Base-by-base conservation (phyloP, 352 stramenopile species). In the Discostella stelligera region DNA sequence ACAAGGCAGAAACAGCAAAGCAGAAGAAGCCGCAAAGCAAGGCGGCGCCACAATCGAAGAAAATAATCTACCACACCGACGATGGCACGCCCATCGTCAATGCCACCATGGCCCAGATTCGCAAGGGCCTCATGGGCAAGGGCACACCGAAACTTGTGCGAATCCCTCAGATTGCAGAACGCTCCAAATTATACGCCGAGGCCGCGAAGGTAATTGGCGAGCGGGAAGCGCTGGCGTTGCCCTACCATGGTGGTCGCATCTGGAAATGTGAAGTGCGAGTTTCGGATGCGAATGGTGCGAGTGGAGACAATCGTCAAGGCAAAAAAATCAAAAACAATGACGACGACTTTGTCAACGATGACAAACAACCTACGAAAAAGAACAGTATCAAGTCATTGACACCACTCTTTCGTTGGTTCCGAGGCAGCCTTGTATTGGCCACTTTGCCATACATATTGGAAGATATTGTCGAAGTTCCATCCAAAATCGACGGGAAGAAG, bases 381-480 rank as follows among this genome's bases (percentile, higher is more conserved):
- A 62, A 39, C 9, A 78, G 68, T 23, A 61, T 55, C 44, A 56
- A 67, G 6, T 64, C 62, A 18, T 41, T 59, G 6, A 82, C 78
- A 2, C 67, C 84, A n/a, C 74, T 91, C 11, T 93, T 90, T 74
- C 69, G 84, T 20, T 87, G 74, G 64, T 90, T 77, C 59, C 73
- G 81, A 53, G 77, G 82, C 30, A 69, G 68, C 44, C 71, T 82
- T 6, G 56, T 77, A 71, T 46, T 84, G 18, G 69, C 76, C 52
- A 73, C 77, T 18, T 60, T 80, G 52, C 75, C 79, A 14, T 66
- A 82, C 53, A 71, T 79, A 27, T 56, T 84, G 50, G 54, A 84
- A 62, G 62, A 73, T 39, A 85, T 86, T 48, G 63, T 88, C 18
- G 86, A 86, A 20, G 71, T 80, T 18, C 75, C 82, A 21, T 73